These are phyloP conservation scores for Botryotinia calthae DNA, from an alignment of 2,329 filamentous ascomycete genomes.

Conservation along the genomic window DNA sequence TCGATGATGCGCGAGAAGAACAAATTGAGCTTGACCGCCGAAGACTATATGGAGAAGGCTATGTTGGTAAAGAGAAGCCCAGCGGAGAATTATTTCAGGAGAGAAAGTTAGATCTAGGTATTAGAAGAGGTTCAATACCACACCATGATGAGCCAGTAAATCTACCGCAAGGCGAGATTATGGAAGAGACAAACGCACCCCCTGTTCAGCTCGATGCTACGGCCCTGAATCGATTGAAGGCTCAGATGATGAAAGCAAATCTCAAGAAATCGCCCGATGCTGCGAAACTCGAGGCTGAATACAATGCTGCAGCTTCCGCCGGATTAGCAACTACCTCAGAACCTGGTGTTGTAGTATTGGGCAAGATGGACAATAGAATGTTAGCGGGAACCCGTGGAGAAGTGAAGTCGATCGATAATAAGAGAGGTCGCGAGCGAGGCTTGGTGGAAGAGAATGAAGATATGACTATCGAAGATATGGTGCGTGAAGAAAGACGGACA, in stretches of 20 bases:
- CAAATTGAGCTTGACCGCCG: slow-evolving; percentile 84
- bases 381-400: slow-evolving; percentile 72
- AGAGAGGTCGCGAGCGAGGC: slow-evolving; percentile 79
- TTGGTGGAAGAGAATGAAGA: slow-evolving; percentile 88
- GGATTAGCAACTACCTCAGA: slow-evolving; percentile 53
- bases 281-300: slow-evolving; percentile 75
- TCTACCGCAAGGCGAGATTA: slow-evolving; percentile 53
- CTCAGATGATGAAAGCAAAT: slow-evolving; percentile 94
- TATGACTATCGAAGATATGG: slow-evolving; percentile 96
- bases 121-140: slow-evolving; percentile 42
- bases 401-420: slow-evolving; percentile 74
- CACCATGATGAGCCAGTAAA: slow-evolving; percentile 39
- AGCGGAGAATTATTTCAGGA: slow-evolving; percentile 83
- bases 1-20: slow-evolving; percentile 92
- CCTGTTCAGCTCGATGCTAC: slow-evolving; percentile 67
- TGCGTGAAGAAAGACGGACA: slow-evolving; percentile 87
- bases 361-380: slow-evolving; percentile 86
- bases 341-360: slow-evolving; percentile 72
- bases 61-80: slow-evolving; percentile 81
- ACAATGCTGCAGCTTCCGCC: slow-evolving; percentile 67
- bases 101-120: slow-evolving; percentile 60
- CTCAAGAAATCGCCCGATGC: slow-evolving; percentile 74
- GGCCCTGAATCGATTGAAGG: slow-evolving; percentile 81
- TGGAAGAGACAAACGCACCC: slow-evolving; percentile 53
- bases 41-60: slow-evolving; percentile 78